Percentiles rank a stretch among this genome's conserved stretches.
phyloP scores from a whole-genome alignment of 768 basidiomycete genomes.

The Butyriboletus loyo region DNA sequence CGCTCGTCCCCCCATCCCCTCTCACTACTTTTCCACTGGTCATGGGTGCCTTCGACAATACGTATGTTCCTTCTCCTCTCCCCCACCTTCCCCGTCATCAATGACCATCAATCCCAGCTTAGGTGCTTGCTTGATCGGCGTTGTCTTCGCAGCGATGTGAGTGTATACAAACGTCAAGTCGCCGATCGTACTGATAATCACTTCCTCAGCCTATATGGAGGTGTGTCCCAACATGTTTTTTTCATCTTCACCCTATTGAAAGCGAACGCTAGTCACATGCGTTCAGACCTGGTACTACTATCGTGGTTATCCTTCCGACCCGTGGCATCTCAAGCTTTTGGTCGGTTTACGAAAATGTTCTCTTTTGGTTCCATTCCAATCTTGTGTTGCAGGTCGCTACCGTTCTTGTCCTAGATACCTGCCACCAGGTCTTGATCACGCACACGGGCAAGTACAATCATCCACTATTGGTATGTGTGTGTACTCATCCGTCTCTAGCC shows the following conservation, averaged over 20 bases:
- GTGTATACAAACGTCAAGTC: slow-evolving; percentile 22
- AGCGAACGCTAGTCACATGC: slow-evolving; percentile 42
- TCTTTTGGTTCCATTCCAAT: neutral
- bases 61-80: slow-evolving; percentile 28
- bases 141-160: slow-evolving; percentile 50
- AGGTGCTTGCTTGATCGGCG: slow-evolving; percentile 54
- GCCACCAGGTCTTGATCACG: slow-evolving; percentile 56
- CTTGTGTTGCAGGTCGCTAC: slow-evolving; percentile 41
- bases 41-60: slow-evolving; percentile 33
- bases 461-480: fast-evolving
- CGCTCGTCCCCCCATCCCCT: neutral
- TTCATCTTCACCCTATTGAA: slow-evolving; percentile 8
- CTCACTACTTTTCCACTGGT: neutral
- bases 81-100: neutral
- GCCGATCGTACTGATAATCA: neutral
- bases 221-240: slow-evolving; percentile 28
- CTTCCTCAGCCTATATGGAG: slow-evolving; percentile 48
- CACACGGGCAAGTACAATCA: slow-evolving; percentile 42
- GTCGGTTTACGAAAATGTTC: slow-evolving; percentile 29
- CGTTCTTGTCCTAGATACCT: slow-evolving; percentile 52
- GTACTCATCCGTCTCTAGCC: slow-evolving; percentile 29
- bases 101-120: slow-evolving; percentile 33
- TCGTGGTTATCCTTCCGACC: slow-evolving; percentile 47
- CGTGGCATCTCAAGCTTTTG: slow-evolving; percentile 48
- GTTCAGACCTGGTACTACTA: slow-evolving; percentile 61